Base-by-base conservation (phyloP, 495 filamentous ascomycete genomes). In the Penicillium pulvis region DNA sequence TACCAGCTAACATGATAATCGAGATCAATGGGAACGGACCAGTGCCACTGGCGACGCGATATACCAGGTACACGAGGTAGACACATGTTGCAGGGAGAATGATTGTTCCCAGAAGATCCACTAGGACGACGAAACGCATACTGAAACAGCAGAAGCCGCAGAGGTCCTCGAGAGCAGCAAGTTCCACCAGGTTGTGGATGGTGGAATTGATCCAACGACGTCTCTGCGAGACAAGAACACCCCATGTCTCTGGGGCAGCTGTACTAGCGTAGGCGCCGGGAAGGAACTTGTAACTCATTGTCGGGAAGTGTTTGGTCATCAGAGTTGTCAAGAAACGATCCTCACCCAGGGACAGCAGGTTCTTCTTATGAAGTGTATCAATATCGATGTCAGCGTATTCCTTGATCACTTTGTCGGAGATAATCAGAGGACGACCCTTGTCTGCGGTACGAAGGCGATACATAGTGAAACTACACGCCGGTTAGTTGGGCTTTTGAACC, bases 191-290 rank as follows among this genome's bases (percentile, higher is more conserved):
- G 67, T 98, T 98, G 81, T 98, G 94, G 51, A 98, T 85, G 23
- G 94, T 98, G 2, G 93, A 97, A 74, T 98, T 98, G 75, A 98
- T 98, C 94, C 94, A 98, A 54, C 94, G 86, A 75, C 94, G 91
- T 73, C 94, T 83, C 73, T 98, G 94, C 19, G 94, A 98, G 23
- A 98, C 79, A 59, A 98, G 78, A 42, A 98, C 90, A 64, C 85
- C 87, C 92, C 92, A 98, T 17, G 86, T 89, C 64, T 98, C 92
- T 19, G 94, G 94, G 1, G 95, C 94, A 45, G 92, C 92, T 19
- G 94, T 98, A 58, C 86, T 86, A 54, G 93, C 94, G 71, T 89
- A 93, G 23, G 94, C 94, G 74, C 95, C 90, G 20, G 93, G 86
- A 52, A 96, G 81, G 76, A 97, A 98, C 73, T 97, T 97, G 79